phyloP scores from a whole-genome alignment of 2,329 filamentous ascomycete species.

The Trichophyton simii region DNA sequence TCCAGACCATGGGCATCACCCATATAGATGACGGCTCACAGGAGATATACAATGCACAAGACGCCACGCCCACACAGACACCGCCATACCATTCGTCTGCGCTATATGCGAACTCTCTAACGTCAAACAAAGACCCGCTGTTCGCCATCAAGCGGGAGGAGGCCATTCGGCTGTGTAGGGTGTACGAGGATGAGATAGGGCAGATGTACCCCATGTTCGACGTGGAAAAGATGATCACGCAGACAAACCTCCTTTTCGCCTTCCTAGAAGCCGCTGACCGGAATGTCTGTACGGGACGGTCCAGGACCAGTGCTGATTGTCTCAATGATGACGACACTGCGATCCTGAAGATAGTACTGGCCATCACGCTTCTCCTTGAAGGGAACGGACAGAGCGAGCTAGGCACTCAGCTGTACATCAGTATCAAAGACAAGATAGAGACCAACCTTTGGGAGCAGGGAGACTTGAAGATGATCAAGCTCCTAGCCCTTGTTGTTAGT shows the following conservation, averaged over 20 bases:
- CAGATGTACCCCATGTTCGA: constrained; percentile 83
- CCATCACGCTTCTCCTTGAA: constrained; percentile 64
- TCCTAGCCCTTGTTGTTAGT: constrained; percentile 31
- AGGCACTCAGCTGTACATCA: constrained; percentile 61
- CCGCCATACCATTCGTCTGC: constrained; percentile 27
- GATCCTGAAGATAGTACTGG: constrained; percentile 71
- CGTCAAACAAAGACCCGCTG: constrained; percentile 57
- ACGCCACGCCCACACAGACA: constrained; percentile 40
- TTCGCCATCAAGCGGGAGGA: constrained; percentile 68
- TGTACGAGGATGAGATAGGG: constrained; percentile 83
- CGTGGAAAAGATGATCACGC: constrained; percentile 56
- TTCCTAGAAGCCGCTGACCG: constrained; percentile 59
- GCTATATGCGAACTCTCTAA: constrained; percentile 26
- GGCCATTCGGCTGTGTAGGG: constrained; percentile 60
- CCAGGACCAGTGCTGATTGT: constrained; percentile 43
- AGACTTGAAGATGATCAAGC: constrained; percentile 46
- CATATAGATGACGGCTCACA: constrained; percentile 47
- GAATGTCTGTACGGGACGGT: constrained; percentile 45
- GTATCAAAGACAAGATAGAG: constrained; percentile 60
- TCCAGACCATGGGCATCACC: constrained; percentile 80
- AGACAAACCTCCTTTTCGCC: constrained; percentile 56
- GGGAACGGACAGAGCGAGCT: constrained; percentile 65
- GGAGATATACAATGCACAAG: constrained; percentile 42
- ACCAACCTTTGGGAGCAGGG: constrained; percentile 45
- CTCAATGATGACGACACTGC: constrained; percentile 54